phyloP scores from a whole-genome alignment of 1,284 basidiomycete species.

The Pseudozyma sp. region DNA sequence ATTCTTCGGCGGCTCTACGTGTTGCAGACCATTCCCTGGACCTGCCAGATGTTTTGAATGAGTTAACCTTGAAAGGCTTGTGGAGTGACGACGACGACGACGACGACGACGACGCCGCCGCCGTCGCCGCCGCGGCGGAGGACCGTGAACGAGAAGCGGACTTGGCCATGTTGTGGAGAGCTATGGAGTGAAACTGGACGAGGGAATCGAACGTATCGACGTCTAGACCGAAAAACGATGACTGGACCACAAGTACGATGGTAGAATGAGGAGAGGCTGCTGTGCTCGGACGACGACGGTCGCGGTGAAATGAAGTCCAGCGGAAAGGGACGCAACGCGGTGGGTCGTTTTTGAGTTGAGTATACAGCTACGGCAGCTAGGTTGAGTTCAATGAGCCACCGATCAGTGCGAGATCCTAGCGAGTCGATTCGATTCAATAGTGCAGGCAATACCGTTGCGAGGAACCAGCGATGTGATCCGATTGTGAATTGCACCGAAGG shows the following conservation, averaged over 20 bases:
- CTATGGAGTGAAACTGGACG: background rate
- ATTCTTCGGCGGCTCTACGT: constrained; percentile 36
- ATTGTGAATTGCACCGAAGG: no score
- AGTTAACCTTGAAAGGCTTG: constrained; percentile 12
- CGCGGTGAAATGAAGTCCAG: constrained; percentile 7
- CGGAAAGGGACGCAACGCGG: constrained; percentile 2
- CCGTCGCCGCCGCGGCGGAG: background rate
- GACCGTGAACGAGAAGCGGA: constrained; percentile 20
- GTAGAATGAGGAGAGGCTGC: background rate
- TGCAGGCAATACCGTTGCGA: no score
- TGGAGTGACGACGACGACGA: background rate
- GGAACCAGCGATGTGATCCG: no score
- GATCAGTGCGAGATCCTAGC: background rate
- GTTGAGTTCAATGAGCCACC: no score
- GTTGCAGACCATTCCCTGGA: constrained; percentile 46
- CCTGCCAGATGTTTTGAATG: constrained; percentile 8
- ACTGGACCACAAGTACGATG: background rate
- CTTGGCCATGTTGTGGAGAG: constrained; percentile 19
- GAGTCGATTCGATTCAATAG: no score
- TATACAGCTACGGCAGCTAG: no score
- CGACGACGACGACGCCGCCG: background rate
- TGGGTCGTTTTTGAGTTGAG: background rate
- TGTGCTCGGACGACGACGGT: background rate
- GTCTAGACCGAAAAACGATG: no score
- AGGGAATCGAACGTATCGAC: background rate